Evolutionary conservation across 1,284 basidiomycete species (phyloP).

Genomic region (Puccinia horiana): DNA sequence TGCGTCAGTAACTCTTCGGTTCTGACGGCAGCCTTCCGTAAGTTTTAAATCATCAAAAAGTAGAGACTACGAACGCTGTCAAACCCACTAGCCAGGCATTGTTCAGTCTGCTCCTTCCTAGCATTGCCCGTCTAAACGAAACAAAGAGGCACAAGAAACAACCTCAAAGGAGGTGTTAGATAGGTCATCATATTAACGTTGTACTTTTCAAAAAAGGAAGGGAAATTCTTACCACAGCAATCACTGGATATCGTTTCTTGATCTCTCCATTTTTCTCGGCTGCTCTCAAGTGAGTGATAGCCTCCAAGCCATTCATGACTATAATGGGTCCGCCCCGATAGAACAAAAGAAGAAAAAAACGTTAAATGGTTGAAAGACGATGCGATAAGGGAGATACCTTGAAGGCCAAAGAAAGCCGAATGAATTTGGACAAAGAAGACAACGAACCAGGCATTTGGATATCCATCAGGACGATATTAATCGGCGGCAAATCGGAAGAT

Average conservation of each 20-base stretch:
- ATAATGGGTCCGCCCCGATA: not conserved
- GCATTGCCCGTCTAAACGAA: slow-evolving; percentile 41
- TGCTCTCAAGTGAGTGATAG: slow-evolving; percentile 45
- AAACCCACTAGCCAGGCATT: slow-evolving; percentile 42
- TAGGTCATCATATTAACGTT: not conserved
- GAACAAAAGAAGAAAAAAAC: not conserved
- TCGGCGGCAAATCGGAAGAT: slow-evolving; percentile 7
- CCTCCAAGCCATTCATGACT: slow-evolving; percentile 48
- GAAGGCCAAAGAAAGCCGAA: not conserved
- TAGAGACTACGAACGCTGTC: slow-evolving; percentile 28
- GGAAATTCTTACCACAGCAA: slow-evolving; percentile 43
- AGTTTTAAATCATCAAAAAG: not conserved
- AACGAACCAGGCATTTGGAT: slow-evolving; percentile 45
- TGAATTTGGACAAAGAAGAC: too few species aligned
- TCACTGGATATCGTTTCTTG: slow-evolving; percentile 44
- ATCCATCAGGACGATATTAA: slow-evolving; percentile 46
- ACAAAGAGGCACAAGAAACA: not conserved
- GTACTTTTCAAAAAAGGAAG: not conserved
- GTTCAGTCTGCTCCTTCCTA: slow-evolving; percentile 47
- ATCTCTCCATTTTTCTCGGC: slow-evolving; percentile 38
- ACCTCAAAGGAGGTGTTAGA: too few species aligned
- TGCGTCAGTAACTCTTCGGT: not conserved
- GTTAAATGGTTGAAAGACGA: not conserved
- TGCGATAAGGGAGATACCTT: not conserved
- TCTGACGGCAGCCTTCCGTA: not conserved